Base-by-base conservation (phyloP, 768 basidiomycete genomes). In the Termitomyces sp. region DNA sequence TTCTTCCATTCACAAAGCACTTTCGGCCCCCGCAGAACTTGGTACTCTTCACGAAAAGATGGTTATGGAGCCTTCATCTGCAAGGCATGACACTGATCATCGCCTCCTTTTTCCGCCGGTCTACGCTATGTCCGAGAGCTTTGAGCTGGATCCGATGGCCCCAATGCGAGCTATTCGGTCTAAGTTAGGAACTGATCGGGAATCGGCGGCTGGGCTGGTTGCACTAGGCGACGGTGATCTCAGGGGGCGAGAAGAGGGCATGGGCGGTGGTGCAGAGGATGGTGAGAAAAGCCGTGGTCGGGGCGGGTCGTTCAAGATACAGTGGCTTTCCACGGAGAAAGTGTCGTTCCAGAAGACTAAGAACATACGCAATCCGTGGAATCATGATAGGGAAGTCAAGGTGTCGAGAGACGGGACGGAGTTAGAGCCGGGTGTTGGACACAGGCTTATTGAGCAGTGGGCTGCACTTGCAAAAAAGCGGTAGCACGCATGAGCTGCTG, bases 391-490 rank as follows among this genome's bases (percentile, higher is more conserved):
- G 52, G 86, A 90, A 65, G 79, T 91, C 42, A 89, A 91, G 74
- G 84, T 91, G 10, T 93, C 90, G 15, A 77, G 91, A 48, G 92
- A 95, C 68, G 95, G 95, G 16, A 97, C 94, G 1, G 95, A 98
- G 68, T 69, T 98, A 20, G 95, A 98, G 68, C 94, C 94, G 4
- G 66, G 66, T 1, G 81, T 91, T 16, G 91, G 90, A 28, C 78
- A 83, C 63, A 75, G 70, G 60, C 69, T 94, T 37, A 54, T 94
- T 54, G 84, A 85, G 5, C 86, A 90, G 62, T 94, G 91, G 91
- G 69, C 74, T 44, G 68, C 60, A 48, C 70, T 79, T n/a, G 62
- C 65, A 20, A 64, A 61, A 51, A 60, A 54, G n/a, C 63, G 48
- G 48, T 51, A 18, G 37, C 18, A 5, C n/a, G 9, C 10, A 5